These are phyloP conservation scores for Carex pumila DNA, from an alignment of 176 grass and related monocot genomes.

Conservation along the genomic window DNA sequence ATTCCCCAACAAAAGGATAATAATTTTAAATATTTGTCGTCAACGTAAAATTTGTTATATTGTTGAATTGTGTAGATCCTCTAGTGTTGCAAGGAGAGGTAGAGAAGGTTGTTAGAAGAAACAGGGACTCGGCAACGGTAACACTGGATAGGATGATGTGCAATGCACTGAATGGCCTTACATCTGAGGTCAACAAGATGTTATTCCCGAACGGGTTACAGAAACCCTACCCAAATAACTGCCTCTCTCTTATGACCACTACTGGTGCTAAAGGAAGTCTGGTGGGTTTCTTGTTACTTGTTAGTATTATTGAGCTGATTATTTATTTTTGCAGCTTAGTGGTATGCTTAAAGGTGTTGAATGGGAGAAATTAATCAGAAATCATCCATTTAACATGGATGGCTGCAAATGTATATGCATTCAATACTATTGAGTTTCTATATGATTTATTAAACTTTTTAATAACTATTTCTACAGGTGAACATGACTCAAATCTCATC, in stretches of 20 bases:
- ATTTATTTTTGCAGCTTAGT: neutral
- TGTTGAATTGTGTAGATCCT: conserved; percentile 25
- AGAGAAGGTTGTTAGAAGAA: conserved; percentile 60
- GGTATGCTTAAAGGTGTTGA: neutral
- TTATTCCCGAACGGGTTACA: conserved; percentile 66
- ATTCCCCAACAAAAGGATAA: neutral
- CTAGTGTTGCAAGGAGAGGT: conserved; percentile 59
- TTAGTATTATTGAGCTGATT: neutral
- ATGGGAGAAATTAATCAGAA: neutral
- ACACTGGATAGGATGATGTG: conserved; percentile 58
- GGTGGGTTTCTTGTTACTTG: conserved; percentile 38
- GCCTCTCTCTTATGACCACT: conserved; percentile 89
- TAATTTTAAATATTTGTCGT: neutral
- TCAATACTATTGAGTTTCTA: neutral
- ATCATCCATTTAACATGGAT: neutral
- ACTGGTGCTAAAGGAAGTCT: conserved; percentile 83
- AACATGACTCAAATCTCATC: conserved; percentile 98
- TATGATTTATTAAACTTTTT: neutral
- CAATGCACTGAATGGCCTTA: conserved; percentile 39
- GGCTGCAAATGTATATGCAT: neutral
- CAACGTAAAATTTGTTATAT: neutral
- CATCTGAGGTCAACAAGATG: conserved; percentile 38
- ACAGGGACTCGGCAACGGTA: conserved; percentile 47
- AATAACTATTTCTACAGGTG: conserved; percentile 43
- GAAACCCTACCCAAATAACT: conserved; percentile 72